Conservation (phyloP, 768 basidiomycete genomes). For the Lactarius trivialis region DNA sequence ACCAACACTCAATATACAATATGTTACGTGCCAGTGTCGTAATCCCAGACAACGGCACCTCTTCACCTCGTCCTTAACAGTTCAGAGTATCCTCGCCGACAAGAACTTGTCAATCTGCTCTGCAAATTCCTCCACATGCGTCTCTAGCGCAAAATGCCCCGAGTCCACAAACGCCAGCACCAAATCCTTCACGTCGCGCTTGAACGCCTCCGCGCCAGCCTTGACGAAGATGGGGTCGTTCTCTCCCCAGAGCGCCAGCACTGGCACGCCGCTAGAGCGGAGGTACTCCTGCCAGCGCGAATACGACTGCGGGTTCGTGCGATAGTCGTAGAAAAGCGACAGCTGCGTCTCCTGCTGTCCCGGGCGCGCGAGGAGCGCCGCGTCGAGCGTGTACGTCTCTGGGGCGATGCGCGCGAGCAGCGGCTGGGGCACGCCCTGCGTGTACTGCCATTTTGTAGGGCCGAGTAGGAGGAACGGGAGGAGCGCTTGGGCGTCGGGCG, state of each 20-base stretch:
- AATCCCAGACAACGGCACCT: neutral
- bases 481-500: slow-evolving; percentile 27
- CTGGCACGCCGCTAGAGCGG: slow-evolving; percentile 33
- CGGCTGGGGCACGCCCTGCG: slow-evolving; percentile 30
- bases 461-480: slow-evolving; percentile 27
- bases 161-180: slow-evolving; percentile 37
- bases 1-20: no score
- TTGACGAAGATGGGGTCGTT: slow-evolving; percentile 40
- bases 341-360: slow-evolving; percentile 40
- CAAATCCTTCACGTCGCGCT: slow-evolving; percentile 33
- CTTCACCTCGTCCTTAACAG: neutral
- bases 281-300: slow-evolving; percentile 42
- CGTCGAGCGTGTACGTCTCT: slow-evolving; percentile 40
- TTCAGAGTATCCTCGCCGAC: slow-evolving; percentile 5
- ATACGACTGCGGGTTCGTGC: slow-evolving; percentile 39
- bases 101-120: slow-evolving; percentile 19
- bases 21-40: neutral
- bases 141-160: slow-evolving; percentile 40
- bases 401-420: slow-evolving; percentile 32
- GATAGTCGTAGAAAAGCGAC: slow-evolving; percentile 37
- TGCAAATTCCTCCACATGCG: slow-evolving; percentile 29
- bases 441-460: slow-evolving; percentile 35
- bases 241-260: slow-evolving; percentile 45
- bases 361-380: slow-evolving; percentile 34
- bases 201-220: slow-evolving; percentile 41